Evolutionary conservation across 2,329 filamentous ascomycete genomes (phyloP).

Genomic region (Colletotrichum ledebouriae): DNA sequence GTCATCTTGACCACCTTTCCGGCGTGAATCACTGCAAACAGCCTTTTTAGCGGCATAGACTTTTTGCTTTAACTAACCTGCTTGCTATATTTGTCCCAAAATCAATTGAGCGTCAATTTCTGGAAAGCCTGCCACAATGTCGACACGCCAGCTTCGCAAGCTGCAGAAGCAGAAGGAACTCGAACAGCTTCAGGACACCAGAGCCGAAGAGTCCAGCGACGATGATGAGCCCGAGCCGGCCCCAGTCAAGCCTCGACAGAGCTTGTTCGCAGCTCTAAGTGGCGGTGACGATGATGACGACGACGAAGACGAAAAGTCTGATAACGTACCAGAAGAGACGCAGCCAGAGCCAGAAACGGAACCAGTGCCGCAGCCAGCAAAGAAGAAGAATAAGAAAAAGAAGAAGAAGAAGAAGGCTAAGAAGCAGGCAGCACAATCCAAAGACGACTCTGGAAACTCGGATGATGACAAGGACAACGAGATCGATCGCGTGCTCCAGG

Average conservation of each 20-base stretch:
- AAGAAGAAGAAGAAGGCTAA: conserved; percentile 56
- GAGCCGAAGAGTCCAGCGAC: conserved; percentile 49
- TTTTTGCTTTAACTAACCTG: neutral
- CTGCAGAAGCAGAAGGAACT: conserved; percentile 65
- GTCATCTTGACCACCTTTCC: conserved; percentile 35
- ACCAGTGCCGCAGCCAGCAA: conserved; percentile 42
- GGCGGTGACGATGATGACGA: conserved; percentile 57
- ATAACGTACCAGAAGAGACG: conserved; percentile 47
- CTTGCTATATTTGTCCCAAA: neutral
- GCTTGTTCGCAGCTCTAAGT: conserved; percentile 66
- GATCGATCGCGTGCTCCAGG: conserved; percentile 67
- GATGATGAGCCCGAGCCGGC: conserved; percentile 52
- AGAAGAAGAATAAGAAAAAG: conserved; percentile 56
- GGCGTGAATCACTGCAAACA: conserved; percentile 38
- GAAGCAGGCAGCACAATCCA: conserved; percentile 47
- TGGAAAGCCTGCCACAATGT: conserved; percentile 54
- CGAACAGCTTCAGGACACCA: conserved; percentile 47
- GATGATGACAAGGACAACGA: conserved; percentile 60
- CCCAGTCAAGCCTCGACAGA: conserved; percentile 56
- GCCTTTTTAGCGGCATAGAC: neutral
- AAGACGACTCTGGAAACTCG: conserved; percentile 37
- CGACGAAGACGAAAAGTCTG: conserved; percentile 52
- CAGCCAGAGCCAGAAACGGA: conserved; percentile 44
- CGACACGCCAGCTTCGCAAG: conserved; percentile 65
- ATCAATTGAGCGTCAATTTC: neutral